Evolutionary conservation across 352 stramenopile genomes (phyloP), one percentile per base, ranked within the genome.

Genomic region (Phytophthora ohioensis): DNA sequence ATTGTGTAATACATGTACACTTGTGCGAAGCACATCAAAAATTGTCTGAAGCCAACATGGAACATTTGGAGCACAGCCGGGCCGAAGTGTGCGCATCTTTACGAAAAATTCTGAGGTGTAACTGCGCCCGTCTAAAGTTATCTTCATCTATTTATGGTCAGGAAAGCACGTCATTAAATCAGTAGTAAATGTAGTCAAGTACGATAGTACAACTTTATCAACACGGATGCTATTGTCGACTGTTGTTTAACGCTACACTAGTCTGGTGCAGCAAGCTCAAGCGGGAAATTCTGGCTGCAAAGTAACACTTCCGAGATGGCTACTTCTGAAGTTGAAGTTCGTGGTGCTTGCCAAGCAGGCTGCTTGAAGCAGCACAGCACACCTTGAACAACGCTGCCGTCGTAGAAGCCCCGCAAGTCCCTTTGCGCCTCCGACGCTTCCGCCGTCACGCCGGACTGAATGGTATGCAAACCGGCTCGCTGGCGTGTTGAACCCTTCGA

Each of bases 261-360:
- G 17, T 35, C 49, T n/a, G 39, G 30, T 12, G 34, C 32, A 51
- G 2, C 30, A 68, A 68, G 41, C 12, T 60, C 39, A 67, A 61
- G 34, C 41, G 49, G n/a, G 38, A 67, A 67, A 61, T 47, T 27
- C 27, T 32, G 13, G 48, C 6, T 51, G 30, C 48, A 67, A 67
- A 61, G 48, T 21, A 21, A 46, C 21, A 41, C 30, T 43, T 30
- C 17, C 31, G 31, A 61, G 32, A 67, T 63, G 52, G 61, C 61
- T 69, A 57, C 52, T 59, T 70, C 54, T 65, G 63, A 68, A 68
- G 51, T 68, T 68, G 49, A 68, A 68, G 30, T 59, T 56, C 12
- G 30, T 57, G 42, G 21, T 49, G 56, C 42, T 63, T 63, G 43
- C 34, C n/a, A 27, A 27, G 21, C 21, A 27, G 21, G 21, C 21